Conservation (phyloP, 805 yeast genomes). For the Nakazawaea wyomingensis region DNA sequence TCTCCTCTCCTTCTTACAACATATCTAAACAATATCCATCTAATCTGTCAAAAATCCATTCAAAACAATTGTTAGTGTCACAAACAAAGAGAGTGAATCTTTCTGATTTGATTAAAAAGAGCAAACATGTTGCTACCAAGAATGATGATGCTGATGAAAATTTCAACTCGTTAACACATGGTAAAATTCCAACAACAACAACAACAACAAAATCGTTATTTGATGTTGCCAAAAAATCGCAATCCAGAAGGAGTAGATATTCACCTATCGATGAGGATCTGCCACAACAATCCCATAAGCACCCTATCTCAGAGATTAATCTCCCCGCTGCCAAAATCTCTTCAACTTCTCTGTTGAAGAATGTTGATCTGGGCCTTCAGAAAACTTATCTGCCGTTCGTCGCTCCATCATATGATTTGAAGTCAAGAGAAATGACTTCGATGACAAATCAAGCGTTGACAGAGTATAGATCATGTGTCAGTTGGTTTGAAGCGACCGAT, state of each 20-base stretch:
- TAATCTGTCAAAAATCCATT: not conserved
- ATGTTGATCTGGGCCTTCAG: too few relatives aligned
- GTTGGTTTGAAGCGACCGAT: conserved; percentile 9
- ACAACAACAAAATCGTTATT: not conserved
- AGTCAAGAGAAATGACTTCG: not conserved
- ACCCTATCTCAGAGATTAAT: not conserved
- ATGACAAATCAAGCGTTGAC: not conserved
- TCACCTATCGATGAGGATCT: too few relatives aligned
- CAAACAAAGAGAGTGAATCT: not conserved
- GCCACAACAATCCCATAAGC: not conserved
- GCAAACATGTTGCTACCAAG: not conserved
- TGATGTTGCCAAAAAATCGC: not conserved
- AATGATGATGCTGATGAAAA: not conserved
- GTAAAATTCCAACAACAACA: too few relatives aligned
- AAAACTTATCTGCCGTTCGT: too few relatives aligned
- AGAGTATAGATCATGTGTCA: not conserved
- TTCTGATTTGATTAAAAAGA: not conserved
- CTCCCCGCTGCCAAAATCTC: not conserved
- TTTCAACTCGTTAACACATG: too few relatives aligned
- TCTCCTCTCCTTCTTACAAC: not conserved
- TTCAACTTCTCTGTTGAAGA: too few relatives aligned
- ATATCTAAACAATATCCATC: not conserved
- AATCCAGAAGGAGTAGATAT: not conserved
- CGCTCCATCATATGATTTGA: not conserved
- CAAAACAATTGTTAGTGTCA: not conserved